These are phyloP conservation scores for Vachellia collinsii DNA, from an alignment of 306 rosid genomes.

Conservation along the genomic window DNA sequence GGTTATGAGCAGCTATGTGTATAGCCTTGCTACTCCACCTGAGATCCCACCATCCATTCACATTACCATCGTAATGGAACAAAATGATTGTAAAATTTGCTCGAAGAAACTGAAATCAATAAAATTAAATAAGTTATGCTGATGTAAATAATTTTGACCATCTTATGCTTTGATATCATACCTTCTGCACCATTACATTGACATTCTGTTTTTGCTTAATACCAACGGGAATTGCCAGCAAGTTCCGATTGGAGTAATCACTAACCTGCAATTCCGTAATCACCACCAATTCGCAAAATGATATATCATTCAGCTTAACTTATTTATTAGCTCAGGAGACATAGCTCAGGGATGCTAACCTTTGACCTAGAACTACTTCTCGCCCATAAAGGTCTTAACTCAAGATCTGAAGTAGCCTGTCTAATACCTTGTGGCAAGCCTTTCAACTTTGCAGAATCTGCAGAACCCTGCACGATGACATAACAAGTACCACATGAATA, in stretches of 20 bases:
- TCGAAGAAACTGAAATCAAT: conserved; percentile 89
- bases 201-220: conserved; percentile 81
- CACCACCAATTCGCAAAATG: conserved; percentile 30
- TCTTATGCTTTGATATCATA: conserved; percentile 41
- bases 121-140: conserved; percentile 50
- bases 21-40: conserved; percentile 81
- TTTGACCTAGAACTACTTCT: conserved; percentile 69
- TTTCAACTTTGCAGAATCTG: conserved; percentile 50
- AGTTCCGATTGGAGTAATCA: conserved; percentile 65
- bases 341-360: conserved; percentile 45
- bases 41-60: conserved; percentile 89
- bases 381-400: conserved; percentile 83
- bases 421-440: conserved; percentile 84
- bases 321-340: background rate
- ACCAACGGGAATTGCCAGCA: conserved; percentile 92
- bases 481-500: conserved; percentile 17
- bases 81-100: conserved; percentile 86
- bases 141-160: conserved; percentile 28
- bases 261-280: conserved; percentile 57
- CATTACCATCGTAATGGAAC: conserved; percentile 93
- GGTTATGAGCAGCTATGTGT: conserved; percentile 84
- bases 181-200: conserved; percentile 78
- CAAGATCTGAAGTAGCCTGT: conserved; percentile 81
- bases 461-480: conserved; percentile 52
- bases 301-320: conserved; percentile 7